phyloP scores from a whole-genome alignment of 306 rosid genomes.

The Pterocarpus macrocarpus region DNA sequence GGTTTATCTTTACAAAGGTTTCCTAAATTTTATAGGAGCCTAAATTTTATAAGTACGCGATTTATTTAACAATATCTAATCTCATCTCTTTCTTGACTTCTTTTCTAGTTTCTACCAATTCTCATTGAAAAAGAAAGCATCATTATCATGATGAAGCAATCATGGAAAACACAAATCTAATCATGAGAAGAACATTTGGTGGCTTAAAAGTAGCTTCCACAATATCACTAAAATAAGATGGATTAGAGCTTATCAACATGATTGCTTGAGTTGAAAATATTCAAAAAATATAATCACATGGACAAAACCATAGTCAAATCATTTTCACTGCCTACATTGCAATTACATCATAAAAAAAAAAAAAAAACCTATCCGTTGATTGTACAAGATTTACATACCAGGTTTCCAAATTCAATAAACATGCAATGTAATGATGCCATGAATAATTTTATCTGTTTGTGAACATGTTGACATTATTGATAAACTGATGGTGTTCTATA shows the following conservation, averaged over 20 bases:
- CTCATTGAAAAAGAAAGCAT: slow-evolving; percentile 4
- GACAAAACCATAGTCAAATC: too few species aligned
- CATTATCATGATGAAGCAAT: slow-evolving; percentile 38
- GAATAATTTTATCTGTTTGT: background rate
- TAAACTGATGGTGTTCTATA: too few species aligned
- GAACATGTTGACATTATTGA: too few species aligned
- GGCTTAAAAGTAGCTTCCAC: slow-evolving; percentile 74
- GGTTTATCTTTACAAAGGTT: too few species aligned
- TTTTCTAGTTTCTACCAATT: slow-evolving; percentile 24
- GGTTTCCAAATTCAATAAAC: too few species aligned
- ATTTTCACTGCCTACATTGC: too few species aligned
- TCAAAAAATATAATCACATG: too few species aligned
- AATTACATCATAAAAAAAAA: background rate
- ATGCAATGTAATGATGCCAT: background rate
- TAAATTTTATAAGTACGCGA: background rate
- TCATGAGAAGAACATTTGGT: slow-evolving; percentile 62
- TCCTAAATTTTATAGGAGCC: background rate
- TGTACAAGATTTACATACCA: background rate
- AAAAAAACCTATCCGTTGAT: background rate
- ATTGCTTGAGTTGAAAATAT: too few species aligned
- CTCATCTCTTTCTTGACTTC: background rate
- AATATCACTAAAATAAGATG: slow-evolving; percentile 11
- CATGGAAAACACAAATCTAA: slow-evolving; percentile 40
- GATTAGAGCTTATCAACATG: background rate
- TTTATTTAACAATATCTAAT: background rate